Evolutionary conservation across 116 monocot species (phyloP), one percentile per base, ranked within the genome.

Genomic region (Zostera marina): DNA sequence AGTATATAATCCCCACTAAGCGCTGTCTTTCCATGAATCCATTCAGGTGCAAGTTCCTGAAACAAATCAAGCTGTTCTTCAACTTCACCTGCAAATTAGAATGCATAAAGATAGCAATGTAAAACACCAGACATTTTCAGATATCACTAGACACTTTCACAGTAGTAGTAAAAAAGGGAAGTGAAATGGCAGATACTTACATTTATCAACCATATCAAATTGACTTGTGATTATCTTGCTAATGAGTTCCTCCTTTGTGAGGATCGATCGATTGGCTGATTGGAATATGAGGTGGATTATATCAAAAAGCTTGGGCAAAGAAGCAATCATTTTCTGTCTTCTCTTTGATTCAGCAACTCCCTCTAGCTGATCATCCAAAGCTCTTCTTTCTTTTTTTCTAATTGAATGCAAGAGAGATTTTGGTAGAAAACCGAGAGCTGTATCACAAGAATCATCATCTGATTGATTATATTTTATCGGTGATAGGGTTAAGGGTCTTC

Each of bases 231-330:
- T 66, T 60, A 98, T 76, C 74, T 89, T 89, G 66, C 83, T 62
- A 14, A 98, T 47, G 9, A 98, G 76, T 42, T 90, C 85, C 61
- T 89, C 80, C 71, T 81, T 98, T 26, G 86, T 83, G 51, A 98
- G 74, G 23, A 76, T 62, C 8, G 90, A 81, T 53, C 78, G 61
- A 2, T 66, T 70, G 13, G 61, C 41, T 54, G 85, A 78, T 52
- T 85, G 90, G 57, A 80, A 83, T 60, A 86, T 69, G 20, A 89
- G 78, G 58, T 74, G 72, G 41, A 98, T 79, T 38, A 67, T 73
- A 53, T 90, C 76, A 61, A 98, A 89, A 21, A 77, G 73, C 47
- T 64, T 73, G 11, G 90, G 90, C 68, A 98, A 74, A 54, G 65
- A 66, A 52, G 76, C 68, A 52, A 86, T 62, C 70, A 88, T 66